phyloP scores from a whole-genome alignment of 2,329 filamentous ascomycete genomes.

The Pseudocercospora vitis region DNA sequence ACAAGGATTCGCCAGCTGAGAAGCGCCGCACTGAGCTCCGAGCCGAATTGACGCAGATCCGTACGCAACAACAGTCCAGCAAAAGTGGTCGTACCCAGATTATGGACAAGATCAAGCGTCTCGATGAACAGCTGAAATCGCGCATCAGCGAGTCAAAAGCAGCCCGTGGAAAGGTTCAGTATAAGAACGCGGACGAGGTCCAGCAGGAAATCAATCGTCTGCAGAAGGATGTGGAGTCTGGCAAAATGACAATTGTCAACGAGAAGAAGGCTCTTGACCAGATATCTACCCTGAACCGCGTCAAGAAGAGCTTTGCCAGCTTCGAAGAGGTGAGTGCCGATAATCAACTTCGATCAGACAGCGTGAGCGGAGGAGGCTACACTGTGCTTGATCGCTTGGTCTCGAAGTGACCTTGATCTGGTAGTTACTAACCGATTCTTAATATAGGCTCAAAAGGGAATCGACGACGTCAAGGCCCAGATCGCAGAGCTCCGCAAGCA shows the following conservation, averaged over 20 bases:
- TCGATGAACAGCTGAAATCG: conserved; percentile 85
- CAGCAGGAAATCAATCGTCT: conserved; percentile 78
- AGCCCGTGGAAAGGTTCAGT: conserved; percentile 75
- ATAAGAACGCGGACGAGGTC: conserved; percentile 85
- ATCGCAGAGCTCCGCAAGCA: conserved; percentile 86
- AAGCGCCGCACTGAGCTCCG: conserved; percentile 86
- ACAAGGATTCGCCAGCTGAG: conserved; percentile 74
- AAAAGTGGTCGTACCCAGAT: conserved; percentile 78
- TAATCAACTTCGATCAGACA: too few relatives aligned
- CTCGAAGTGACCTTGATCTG: too few relatives aligned
- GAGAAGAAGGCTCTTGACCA: conserved; percentile 91
- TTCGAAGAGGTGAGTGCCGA: conserved; percentile 64
- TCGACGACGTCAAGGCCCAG: conserved; percentile 82
- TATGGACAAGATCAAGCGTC: conserved; percentile 86
- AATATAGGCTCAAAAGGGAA: conserved; percentile 70
- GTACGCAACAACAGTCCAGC: conserved; percentile 80
- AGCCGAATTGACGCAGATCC: conserved; percentile 77
- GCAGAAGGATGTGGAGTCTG: conserved; percentile 81
- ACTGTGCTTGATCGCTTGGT: background rate
- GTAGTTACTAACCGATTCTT: too few relatives aligned
- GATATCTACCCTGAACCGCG: conserved; percentile 78
- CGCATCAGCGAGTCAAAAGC: conserved; percentile 84
- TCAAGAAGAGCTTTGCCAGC: conserved; percentile 84
- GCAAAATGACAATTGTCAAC: conserved; percentile 92
- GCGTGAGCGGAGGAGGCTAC: too few relatives aligned